Base-by-base conservation (phyloP, 257 asterid species). In the Mentha longifolia region DNA sequence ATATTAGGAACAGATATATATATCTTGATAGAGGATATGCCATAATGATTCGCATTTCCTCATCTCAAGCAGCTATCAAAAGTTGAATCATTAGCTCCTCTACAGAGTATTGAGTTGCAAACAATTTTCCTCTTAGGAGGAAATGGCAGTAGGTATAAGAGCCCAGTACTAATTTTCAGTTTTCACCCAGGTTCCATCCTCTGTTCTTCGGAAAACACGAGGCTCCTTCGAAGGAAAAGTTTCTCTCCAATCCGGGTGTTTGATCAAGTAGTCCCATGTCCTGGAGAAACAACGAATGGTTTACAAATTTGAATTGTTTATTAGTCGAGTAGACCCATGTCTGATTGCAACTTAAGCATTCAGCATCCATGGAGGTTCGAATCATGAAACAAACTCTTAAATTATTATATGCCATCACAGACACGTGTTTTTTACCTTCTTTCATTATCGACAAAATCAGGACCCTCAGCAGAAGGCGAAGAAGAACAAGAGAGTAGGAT, bases 391-490 rank as follows among this genome's bases (percentile, higher is more conserved):
- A 7, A 6, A 14, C 3, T 47, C 31, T 12, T 4, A 3, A 45
- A 16, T 45, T 13, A 45, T 13, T 45, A 6, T 16, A 16, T 0
- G 28, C 9, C 6, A 50, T 50, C 3, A 42, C 9, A 42, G 10
- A 42, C 57, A 51, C 5, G 30, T 4, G 41, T 51, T 51, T 31
- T 15, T 19, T 76, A 94, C 97, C 99, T 89, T 87, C 86, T 86
- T 47, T 74, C 79, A 61, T 79, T 83, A 46, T 85, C 88, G 47
- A 94, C 92, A 59, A 94, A 94, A 75, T 87, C 92, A 49, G 95
- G 92, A 72, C 72, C 82, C 84, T 91, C 99, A 2, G 90, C 97
- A 51, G 79, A 83, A 70, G 99, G 99, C 39, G 99, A 94, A 70
- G 99, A 76, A 31, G 99, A 94, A 82, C 99, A 91, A 13, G 75